These are phyloP conservation scores for Penicillium paxilli DNA, from an alignment of 495 filamentous ascomycete genomes.

Conservation along the genomic window DNA sequence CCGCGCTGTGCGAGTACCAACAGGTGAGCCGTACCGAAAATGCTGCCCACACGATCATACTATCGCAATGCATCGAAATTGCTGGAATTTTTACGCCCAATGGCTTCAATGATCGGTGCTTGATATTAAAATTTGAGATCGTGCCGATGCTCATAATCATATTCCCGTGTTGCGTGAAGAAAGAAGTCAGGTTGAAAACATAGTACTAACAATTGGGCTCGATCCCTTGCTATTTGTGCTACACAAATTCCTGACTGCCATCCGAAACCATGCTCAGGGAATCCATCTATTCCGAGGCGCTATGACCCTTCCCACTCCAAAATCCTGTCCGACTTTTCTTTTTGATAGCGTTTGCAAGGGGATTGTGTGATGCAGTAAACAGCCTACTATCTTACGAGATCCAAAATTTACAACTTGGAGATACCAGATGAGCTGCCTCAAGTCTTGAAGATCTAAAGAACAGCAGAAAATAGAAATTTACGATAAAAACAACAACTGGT, in stretches of 20 bases:
- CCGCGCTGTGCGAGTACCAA: slow-evolving; percentile 10
- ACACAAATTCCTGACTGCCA: slow-evolving; percentile 12
- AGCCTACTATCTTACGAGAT: background rate
- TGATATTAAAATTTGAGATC: background rate
- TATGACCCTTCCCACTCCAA: slow-evolving; percentile 8
- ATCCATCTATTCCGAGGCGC: slow-evolving; percentile 14
- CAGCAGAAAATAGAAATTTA: too few species aligned
- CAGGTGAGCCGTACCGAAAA: background rate
- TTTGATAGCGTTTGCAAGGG: background rate
- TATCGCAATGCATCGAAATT: background rate
- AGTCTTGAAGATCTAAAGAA: too few species aligned
- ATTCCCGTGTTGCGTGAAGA: slow-evolving; percentile 8
- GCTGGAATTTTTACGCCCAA: too few species aligned
- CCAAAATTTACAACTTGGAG: too few species aligned
- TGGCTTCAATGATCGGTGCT: too few species aligned
- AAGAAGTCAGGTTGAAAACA: slow-evolving; percentile 13
- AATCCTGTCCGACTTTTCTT: background rate
- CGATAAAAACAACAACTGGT: too few species aligned
- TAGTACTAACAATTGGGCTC: background rate
- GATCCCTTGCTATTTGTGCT: slow-evolving; percentile 18
- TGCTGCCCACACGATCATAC: background rate
- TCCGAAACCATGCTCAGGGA: slow-evolving; percentile 7
- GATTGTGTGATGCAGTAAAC: background rate
- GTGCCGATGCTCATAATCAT: background rate
- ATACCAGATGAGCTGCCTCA: too few species aligned